Conservation (phyloP, 2,329 filamentous ascomycete species). For the Nothopassalora personata region DNA sequence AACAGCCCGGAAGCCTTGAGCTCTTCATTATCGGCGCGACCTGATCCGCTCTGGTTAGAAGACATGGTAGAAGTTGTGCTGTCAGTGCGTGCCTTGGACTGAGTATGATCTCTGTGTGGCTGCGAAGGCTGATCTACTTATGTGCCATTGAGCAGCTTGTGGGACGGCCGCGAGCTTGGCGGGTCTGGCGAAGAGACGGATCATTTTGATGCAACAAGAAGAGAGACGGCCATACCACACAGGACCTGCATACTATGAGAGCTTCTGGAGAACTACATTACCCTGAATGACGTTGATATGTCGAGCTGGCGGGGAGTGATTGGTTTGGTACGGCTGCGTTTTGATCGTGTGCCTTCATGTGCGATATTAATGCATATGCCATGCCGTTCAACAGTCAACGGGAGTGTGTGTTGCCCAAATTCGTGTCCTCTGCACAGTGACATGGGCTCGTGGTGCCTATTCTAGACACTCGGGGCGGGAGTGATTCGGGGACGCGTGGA, state of each 20-base stretch:
- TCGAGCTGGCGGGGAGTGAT: background rate
- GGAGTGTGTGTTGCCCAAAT: no score
- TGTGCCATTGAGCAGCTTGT: background rate
- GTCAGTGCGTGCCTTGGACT: background rate
- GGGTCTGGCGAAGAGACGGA: background rate
- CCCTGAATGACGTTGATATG: background rate
- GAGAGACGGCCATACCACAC: background rate
- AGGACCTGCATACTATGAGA: background rate
- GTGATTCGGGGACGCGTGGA: background rate
- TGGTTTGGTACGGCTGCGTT: background rate
- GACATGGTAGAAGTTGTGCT: background rate
- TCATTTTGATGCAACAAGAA: background rate
- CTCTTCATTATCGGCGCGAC: constrained; percentile 30
- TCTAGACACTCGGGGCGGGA: background rate
- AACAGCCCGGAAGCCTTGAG: constrained; percentile 41
- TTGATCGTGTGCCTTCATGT: background rate
- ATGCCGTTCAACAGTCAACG: no score
- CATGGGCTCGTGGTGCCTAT: no score
- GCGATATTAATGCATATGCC: background rate
- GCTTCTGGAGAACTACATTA: background rate
- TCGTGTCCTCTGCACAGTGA: no score
- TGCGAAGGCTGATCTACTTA: background rate
- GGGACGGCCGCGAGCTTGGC: background rate
- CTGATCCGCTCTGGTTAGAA: constrained; percentile 2
- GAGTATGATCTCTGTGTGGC: background rate